Evolutionary conservation across 495 filamentous ascomycete genomes (phyloP), one percentile per base, ranked within the genome.

Genomic region (Podospora bellae-mahoneyi): DNA sequence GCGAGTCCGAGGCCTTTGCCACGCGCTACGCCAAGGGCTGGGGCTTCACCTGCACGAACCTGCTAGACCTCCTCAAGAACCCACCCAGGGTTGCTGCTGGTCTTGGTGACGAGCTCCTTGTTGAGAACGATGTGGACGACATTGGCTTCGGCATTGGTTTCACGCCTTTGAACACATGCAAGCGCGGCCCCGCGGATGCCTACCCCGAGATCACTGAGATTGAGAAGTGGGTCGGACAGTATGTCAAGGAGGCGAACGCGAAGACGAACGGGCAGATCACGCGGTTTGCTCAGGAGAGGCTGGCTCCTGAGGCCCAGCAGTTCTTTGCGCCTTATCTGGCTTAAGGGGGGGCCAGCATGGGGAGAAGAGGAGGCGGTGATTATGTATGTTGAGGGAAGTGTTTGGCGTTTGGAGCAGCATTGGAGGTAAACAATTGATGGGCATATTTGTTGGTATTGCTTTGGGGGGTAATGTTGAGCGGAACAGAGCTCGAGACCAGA

Each of bases 91-190:
- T 92, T 6, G 79, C 86, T 10, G 77, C 86, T 59, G 80, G 82
- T 3, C 66, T 76, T 7, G 85, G 86, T 60, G 93, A 97, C 68
- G 93, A 96, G 65, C 75, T 89, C 26, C 87, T 94, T 70, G 83
- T 85, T 18, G 93, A 96, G 73, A 88, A 90, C 10, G 95, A 98
- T 72, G 90, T 95, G 59, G 95, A 99, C 70, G 94, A 99, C 76
- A 87, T 97, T 74, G 88, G 91, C 62, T 99, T 98, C 72, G 96
- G 94, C 13, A 88, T 96, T 57, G 93, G 92, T 1, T 99, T 96
- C 79, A 97, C 95, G 1, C 86, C 90, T 55, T 84, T 99, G 66
- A 94, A 91, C 76, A 97, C 95, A 1, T 92, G 94, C 78, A 91
- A 90, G 76, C 86, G 87, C 62, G 71, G 77, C 0, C 68, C 83